Evolutionary conservation across 139 green algal genomes (phyloP).

Genomic region (Chlamydomonas incerta): DNA sequence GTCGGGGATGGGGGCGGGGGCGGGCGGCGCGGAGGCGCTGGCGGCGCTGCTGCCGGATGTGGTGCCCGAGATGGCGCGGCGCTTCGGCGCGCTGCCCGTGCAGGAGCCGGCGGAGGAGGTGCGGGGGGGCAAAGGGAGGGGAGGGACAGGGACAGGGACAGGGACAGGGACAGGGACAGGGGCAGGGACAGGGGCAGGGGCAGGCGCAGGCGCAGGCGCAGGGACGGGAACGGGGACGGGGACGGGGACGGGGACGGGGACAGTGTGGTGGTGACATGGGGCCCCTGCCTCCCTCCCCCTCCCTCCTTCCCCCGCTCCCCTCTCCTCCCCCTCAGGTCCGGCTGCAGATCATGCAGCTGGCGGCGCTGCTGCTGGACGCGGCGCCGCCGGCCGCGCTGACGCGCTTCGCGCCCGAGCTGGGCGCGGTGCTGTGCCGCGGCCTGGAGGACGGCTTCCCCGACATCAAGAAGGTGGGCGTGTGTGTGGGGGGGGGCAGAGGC

Average conservation of each 20-base stretch:
- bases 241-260: too few species aligned
- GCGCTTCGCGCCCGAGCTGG: conserved; percentile 40
- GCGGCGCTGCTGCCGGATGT: conserved; percentile 64
- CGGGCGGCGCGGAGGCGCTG: neutral
- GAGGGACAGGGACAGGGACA: too few species aligned
- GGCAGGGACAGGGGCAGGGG: too few species aligned
- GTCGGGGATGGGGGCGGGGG: too few species aligned
- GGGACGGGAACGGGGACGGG: too few species aligned
- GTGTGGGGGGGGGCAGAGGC: too few species aligned
- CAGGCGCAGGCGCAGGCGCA: too few species aligned
- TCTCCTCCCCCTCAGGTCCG: conserved; percentile 1
- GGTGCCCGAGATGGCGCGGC: conserved; percentile 62
- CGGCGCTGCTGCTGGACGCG: conserved; percentile 17
- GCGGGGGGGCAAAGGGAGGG: too few species aligned
- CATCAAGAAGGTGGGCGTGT: conserved; percentile 70
- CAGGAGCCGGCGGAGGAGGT: conserved; percentile 74
- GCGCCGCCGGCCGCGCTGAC: neutral
- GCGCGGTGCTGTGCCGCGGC: conserved; percentile 54
- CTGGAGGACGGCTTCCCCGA: conserved; percentile 81
- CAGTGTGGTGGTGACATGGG: too few species aligned
- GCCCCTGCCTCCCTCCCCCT: too few species aligned
- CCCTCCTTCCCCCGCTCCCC: too few species aligned
- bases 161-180: too few species aligned
- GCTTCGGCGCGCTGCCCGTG: conserved; percentile 71
- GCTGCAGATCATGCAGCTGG: conserved; percentile 50